Evolutionary conservation across 2,329 filamentous ascomycete species (phyloP), one percentile per base, ranked within the genome.

Genomic region (Mycogone perniciosa): DNA sequence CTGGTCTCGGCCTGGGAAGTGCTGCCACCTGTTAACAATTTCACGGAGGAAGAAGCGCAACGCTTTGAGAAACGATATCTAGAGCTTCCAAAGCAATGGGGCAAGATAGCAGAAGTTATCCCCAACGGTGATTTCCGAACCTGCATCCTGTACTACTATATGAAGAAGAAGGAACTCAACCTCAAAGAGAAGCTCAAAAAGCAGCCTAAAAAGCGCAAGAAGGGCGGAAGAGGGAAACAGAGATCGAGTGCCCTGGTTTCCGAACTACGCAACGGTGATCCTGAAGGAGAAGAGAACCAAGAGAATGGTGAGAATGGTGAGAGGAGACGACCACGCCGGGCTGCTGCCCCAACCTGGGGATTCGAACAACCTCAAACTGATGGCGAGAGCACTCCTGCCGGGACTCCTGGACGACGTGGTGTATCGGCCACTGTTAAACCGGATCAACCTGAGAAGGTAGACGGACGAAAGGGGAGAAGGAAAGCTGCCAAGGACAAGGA

Each of bases 111-210:
- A 5, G 81, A 86, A 52, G 76, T 76, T 27, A 70, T 92, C 5
- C 77, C 79, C 1, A 75, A 78, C 31, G 81, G 88, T 27, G 83
- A 87, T 60, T 90, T 89, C 67, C 85, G 86, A 57, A 81, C 87
- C 43, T 89, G 86, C 66, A 93, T 93, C 59, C 85, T 89, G 63
- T 89, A 91, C 66, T 93, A 93, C 68, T 93, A 93, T 66, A 76
- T 88, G 55, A 88, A 85, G 63, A 93, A 83, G 70, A 86, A 85
- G 69, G 77, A 83, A 43, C 79, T 83, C 39, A 84, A 88, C 55
- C 83, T 91, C 54, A 89, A 91, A 64, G 85, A 88, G 62, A 88
- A 87, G 67, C 75, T 86, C 31, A 84, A 81, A 66, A 82, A 76
- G 68, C 82, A 80, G 66, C 80, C 76, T 52, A 80, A 76, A 64